phyloP scores from a whole-genome alignment of 1,139 yeast genomes.

The Yamadazyma membranifaciens region DNA sequence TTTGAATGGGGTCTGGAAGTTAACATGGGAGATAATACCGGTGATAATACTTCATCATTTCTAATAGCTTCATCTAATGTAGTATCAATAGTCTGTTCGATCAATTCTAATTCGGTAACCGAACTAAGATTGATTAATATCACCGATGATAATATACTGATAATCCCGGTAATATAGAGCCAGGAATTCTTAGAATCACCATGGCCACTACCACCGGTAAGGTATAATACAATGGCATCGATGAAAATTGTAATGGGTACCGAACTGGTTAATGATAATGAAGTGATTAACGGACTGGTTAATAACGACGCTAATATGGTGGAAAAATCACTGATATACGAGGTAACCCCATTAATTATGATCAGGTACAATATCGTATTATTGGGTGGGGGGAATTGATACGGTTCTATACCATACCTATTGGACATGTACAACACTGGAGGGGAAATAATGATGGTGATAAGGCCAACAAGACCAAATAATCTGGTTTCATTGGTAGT shows the following conservation, averaged over 20 bases:
- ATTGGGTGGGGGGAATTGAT: conserved; percentile 43
- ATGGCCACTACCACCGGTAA: conserved; percentile 20
- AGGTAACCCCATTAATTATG: conserved; percentile 41
- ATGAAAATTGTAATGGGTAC: conserved; percentile 52
- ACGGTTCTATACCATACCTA: conserved; percentile 33
- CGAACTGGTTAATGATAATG: conserved; percentile 50
- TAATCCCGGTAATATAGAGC: conserved; percentile 44
- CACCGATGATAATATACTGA: conserved; percentile 46
- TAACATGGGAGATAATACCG: conserved; percentile 45
- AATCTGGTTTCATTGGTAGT: conserved; percentile 47
- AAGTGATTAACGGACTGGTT: conserved; percentile 54
- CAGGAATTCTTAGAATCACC: conserved; percentile 21
- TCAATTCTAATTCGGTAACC: conserved; percentile 43
- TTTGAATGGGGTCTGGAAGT: conserved; percentile 15
- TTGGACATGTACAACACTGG: conserved; percentile 39
- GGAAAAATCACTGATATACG: conserved; percentile 49
- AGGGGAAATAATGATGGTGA: conserved; percentile 35
- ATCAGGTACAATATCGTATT: conserved; percentile 32
- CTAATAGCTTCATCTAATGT: conserved; percentile 49
- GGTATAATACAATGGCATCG: conserved; percentile 35
- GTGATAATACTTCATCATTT: conserved; percentile 46
- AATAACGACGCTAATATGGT: conserved; percentile 51
- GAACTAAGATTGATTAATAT: conserved; percentile 44
- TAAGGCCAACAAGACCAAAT: conserved; percentile 48
- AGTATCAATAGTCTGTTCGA: conserved; percentile 48